Conservation (phyloP, 345 rosid genomes). For the Eucalyptus shirleyi region DNA sequence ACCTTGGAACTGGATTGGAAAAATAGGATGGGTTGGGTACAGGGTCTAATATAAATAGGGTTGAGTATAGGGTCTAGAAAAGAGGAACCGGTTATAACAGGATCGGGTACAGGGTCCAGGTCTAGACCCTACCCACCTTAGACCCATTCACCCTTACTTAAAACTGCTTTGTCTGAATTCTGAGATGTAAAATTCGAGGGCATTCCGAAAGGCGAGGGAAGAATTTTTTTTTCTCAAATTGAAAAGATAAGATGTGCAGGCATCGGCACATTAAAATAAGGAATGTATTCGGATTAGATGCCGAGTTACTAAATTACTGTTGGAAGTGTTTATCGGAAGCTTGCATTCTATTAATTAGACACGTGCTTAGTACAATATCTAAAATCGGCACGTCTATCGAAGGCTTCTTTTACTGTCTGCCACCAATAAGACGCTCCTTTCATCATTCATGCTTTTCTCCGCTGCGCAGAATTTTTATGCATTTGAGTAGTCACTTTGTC, state of each 20-base stretch:
- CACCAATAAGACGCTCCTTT: background rate
- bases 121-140: no score
- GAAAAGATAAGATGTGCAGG: rapidly evolving
- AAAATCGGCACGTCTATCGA: no score
- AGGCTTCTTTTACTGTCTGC: background rate
- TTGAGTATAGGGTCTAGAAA: rapidly evolving
- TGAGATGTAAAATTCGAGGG: rapidly evolving
- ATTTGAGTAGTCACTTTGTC: background rate
- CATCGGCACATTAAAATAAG: no score
- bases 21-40: no score
- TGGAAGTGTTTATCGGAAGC: rapidly evolving
- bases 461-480: background rate
- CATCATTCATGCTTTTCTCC: background rate
- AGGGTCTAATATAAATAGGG: rapidly evolving
- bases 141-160: no score
- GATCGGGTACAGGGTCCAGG: no score
- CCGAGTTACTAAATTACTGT: rapidly evolving
- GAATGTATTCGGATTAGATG: no score
- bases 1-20: rapidly evolving
- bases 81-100: rapidly evolving
- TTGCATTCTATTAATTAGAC: no score
- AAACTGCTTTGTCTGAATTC: no score
- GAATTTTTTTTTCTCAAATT: no score
- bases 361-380: rapidly evolving
- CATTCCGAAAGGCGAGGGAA: no score